Evolutionary conservation across 75 land plant species (phyloP).

Genomic region (Isoetes taiwanensis): DNA sequence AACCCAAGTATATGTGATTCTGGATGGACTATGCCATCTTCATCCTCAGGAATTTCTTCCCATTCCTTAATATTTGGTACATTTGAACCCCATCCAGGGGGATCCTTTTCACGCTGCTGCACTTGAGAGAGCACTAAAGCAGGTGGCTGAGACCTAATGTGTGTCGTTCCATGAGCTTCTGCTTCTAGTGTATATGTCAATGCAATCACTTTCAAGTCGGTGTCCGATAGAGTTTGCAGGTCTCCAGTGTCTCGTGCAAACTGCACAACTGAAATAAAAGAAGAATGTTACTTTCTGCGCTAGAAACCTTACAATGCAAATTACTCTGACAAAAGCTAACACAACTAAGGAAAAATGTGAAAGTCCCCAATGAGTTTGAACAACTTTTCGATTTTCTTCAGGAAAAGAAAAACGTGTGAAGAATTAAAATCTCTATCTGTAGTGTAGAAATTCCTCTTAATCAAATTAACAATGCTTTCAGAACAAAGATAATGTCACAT

Average conservation of each 20-base stretch:
- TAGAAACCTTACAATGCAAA: neutral
- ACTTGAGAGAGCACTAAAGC: conserved; percentile 32
- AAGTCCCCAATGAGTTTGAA: neutral
- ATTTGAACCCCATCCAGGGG: conserved; percentile 90
- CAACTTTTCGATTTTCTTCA: neutral
- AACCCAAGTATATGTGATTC: conserved; percentile 59
- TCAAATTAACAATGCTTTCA: neutral
- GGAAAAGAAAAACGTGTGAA: too few relatives aligned
- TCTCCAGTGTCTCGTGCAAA: conserved; percentile 91
- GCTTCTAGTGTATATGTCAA: conserved; percentile 69
- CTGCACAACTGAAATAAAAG: conserved; percentile 30
- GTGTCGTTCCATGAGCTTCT: conserved; percentile 56
- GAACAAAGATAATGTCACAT: too few relatives aligned
- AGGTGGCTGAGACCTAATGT: conserved; percentile 64
- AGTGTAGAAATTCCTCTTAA: neutral
- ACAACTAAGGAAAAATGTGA: neutral
- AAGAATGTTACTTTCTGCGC: neutral
- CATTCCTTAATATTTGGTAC: conserved; percentile 82
- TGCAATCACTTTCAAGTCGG: conserved; percentile 74
- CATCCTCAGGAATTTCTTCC: conserved; percentile 55
- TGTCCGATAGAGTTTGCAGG: conserved; percentile 70
- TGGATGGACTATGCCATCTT: conserved; percentile 10
- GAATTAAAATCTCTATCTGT: too few relatives aligned
- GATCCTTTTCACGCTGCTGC: conserved; percentile 36
- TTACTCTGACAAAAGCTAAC: neutral